These are phyloP conservation scores for Pigoraptor vietnamica DNA, from an alignment of 78 protist genomes.

Conservation along the genomic window DNA sequence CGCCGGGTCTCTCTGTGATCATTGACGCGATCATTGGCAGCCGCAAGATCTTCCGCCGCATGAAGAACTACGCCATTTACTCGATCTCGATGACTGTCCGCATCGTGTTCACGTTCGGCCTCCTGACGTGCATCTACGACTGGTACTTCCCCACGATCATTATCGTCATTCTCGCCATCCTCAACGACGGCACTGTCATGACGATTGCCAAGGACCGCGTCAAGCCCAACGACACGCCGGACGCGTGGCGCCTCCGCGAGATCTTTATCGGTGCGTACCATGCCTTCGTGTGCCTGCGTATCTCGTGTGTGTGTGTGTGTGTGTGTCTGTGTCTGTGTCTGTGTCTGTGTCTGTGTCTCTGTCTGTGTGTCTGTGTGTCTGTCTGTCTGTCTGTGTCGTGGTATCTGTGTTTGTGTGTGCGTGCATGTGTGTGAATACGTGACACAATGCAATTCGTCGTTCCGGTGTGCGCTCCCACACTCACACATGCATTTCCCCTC, in stretches of 20 bases:
- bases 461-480: too few relatives aligned
- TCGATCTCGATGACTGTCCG: constrained; percentile 57
- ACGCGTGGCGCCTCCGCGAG: constrained; percentile 47
- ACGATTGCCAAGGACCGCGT: constrained; percentile 73
- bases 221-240: constrained; percentile 52
- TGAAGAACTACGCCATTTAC: constrained; percentile 58
- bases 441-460: too few relatives aligned
- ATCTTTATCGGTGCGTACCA: constrained; percentile 38
- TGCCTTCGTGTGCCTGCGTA: too few relatives aligned
- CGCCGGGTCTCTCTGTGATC: constrained; percentile 80
- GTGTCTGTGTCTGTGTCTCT: too few relatives aligned
- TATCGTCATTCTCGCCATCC: constrained; percentile 68
- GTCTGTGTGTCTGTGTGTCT: too few relatives aligned
- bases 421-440: too few relatives aligned
- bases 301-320: too few relatives aligned
- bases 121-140: constrained; percentile 38
- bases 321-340: too few relatives aligned
- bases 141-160: constrained; percentile 68
- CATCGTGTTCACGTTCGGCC: constrained; percentile 57
- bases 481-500: too few relatives aligned
- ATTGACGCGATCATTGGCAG: constrained; percentile 63
- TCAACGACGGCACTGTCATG: constrained; percentile 77
- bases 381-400: too few relatives aligned
- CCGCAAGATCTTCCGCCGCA: constrained; percentile 76
- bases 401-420: too few relatives aligned